Conservation (phyloP, 306 rosid species). For the Erythrophleum fordii region DNA sequence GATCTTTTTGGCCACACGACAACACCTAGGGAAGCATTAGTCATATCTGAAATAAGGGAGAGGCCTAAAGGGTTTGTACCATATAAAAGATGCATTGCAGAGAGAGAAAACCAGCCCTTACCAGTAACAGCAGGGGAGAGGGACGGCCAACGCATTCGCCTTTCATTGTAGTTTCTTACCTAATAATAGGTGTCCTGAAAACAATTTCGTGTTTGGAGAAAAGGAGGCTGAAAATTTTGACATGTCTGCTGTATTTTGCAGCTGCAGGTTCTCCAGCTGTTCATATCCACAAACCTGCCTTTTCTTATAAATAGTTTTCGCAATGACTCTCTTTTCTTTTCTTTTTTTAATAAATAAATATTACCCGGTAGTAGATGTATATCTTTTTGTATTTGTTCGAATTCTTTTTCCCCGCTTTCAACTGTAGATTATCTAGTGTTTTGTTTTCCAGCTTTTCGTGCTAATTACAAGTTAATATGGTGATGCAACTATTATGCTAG, state of each 20-base stretch:
- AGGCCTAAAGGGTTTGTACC: slow-evolving; percentile 73
- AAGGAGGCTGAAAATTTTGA: slow-evolving; percentile 38
- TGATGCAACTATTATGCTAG: slow-evolving; percentile 8
- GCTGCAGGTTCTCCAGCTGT: slow-evolving; percentile 16
- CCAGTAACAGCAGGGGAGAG: slow-evolving; percentile 36
- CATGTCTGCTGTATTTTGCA: slow-evolving; percentile 26
- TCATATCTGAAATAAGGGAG: slow-evolving; percentile 38
- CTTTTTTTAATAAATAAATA: too few relatives aligned
- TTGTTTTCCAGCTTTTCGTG: background rate
- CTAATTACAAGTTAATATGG: slow-evolving; percentile 10
- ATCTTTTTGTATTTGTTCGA: slow-evolving; percentile 3
- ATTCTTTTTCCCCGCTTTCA: slow-evolving; percentile 30
- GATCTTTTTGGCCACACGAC: slow-evolving; percentile 19
- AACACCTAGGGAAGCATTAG: slow-evolving; percentile 32
- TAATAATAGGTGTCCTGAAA: slow-evolving; percentile 4
- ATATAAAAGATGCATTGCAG: slow-evolving; percentile 59
- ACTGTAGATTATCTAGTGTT: slow-evolving; percentile 38
- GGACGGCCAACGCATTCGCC: slow-evolving; percentile 52
- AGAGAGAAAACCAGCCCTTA: slow-evolving; percentile 42
- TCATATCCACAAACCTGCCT: slow-evolving; percentile 37
- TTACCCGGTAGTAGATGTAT: background rate
- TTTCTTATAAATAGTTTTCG: background rate
- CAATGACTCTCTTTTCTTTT: background rate
- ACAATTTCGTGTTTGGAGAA: slow-evolving; percentile 8
- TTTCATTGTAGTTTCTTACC: slow-evolving; percentile 49